A percentile compares a stretch with the other conserved stretches of the same genome.
phyloP scores from a whole-genome alignment of 371 early-diverging fungal genomes.

The Haplosporangium sp. region DNA sequence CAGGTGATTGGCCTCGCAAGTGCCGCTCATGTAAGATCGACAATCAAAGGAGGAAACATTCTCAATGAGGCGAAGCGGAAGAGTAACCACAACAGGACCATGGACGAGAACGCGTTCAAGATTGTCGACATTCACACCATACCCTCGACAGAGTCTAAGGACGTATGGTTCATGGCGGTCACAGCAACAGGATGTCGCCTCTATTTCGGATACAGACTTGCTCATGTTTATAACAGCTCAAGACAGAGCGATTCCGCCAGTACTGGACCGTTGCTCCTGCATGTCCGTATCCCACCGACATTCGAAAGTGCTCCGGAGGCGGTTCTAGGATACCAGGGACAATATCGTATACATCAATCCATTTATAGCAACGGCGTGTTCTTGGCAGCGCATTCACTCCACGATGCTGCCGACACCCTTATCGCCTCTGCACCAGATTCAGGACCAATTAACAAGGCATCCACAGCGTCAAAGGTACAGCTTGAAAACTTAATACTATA shows the following conservation, averaged over 20 bases:
- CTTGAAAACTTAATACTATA: neutral
- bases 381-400: slow-evolving; percentile 69
- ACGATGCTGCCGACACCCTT: slow-evolving; percentile 72
- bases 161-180: slow-evolving; percentile 30
- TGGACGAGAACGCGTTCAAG: slow-evolving; percentile 47
- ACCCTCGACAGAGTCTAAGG: slow-evolving; percentile 41
- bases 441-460: slow-evolving; percentile 60
- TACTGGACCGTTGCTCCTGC: slow-evolving; percentile 73
- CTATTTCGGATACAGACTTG: slow-evolving; percentile 72
- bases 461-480: slow-evolving; percentile 38
- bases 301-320: slow-evolving; percentile 50
- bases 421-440: slow-evolving; percentile 69
- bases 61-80: slow-evolving; percentile 48
- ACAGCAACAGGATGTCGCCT: slow-evolving; percentile 71
- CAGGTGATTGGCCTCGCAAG: slow-evolving; percentile 37
- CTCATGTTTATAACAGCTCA: slow-evolving; percentile 32
- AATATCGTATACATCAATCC: slow-evolving; percentile 65
- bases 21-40: slow-evolving; percentile 7
- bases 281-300: slow-evolving; percentile 78
- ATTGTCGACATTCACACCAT: slow-evolving; percentile 48
- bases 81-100: slow-evolving; percentile 43
- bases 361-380: slow-evolving; percentile 72
- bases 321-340: slow-evolving; percentile 32
- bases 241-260: slow-evolving; percentile 43
- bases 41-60: slow-evolving; percentile 26